phyloP scores from a whole-genome alignment of 2,329 filamentous ascomycete species.

The Aaosphaeria pasadenensis region DNA sequence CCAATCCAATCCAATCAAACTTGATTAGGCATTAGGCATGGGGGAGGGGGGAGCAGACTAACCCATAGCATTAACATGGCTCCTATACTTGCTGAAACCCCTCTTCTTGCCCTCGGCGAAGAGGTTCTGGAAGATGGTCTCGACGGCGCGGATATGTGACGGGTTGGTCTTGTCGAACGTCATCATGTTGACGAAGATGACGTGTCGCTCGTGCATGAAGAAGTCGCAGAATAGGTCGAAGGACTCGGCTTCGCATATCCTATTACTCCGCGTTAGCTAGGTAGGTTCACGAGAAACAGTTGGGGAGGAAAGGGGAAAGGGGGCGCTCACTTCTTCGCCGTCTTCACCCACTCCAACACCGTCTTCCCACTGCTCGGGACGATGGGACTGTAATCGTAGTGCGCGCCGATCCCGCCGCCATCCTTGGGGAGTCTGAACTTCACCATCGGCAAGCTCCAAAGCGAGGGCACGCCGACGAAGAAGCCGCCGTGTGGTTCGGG shows the following conservation, averaged over 20 bases:
- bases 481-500: slow-evolving; percentile 28
- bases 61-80: slow-evolving; percentile 32
- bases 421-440: slow-evolving; percentile 27
- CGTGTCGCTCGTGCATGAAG: slow-evolving; percentile 49
- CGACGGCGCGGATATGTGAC: slow-evolving; percentile 36
- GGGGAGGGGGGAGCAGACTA: slow-evolving; percentile 1
- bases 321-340: slow-evolving; percentile 29
- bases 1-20: too few species aligned
- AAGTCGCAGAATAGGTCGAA: slow-evolving; percentile 49
- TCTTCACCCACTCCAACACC: slow-evolving; percentile 43
- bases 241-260: slow-evolving; percentile 41
- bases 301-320: neutral
- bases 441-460: slow-evolving; percentile 32
- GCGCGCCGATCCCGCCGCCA: slow-evolving; percentile 26
- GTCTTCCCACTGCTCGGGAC: slow-evolving; percentile 35
- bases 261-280: neutral
- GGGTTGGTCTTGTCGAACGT: slow-evolving; percentile 46
- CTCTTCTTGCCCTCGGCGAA: slow-evolving; percentile 26
- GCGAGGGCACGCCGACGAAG: slow-evolving; percentile 27
- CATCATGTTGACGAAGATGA: slow-evolving; percentile 50
- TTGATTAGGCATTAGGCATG: too few species aligned
- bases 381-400: slow-evolving; percentile 31
- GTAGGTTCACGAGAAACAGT: neutral
- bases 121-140: slow-evolving; percentile 23
- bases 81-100: slow-evolving; percentile 30